Evolutionary conservation across 331 rosid species (phyloP), one percentile per base, ranked within the genome.

Genomic region (Malus hybrid): DNA sequence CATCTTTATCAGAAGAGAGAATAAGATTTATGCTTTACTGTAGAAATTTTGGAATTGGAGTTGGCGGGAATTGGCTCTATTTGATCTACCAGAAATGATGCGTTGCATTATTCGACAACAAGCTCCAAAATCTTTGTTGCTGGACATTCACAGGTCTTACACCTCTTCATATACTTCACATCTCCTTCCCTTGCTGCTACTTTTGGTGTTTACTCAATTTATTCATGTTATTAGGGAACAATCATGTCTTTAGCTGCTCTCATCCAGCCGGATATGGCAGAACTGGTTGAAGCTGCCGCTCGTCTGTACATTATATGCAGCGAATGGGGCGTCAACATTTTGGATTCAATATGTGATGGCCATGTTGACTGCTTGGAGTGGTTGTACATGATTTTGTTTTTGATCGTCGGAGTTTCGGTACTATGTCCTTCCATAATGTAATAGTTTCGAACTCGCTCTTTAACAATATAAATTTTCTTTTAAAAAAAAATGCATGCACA

Each of bases 31-130:
- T 78, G 71, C 70, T 80, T 65, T 60, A 61, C 79, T 83, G 82
- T 81, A 94, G 98, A 80, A 87, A 1, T 94, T 90, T 84, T 91
- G 95, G 97, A 87, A 90, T 79, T 94, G 98, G 98, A 94, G 96
- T 88, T 88, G 96, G 96, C 87, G 90, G 81, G 98, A 94, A 50
- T 84, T 94, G 77, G 96, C 93, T 64, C 80, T 83, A 32, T 85
- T 79, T 80, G 95, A 88, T 81, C 83, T 90, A 75, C 84, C 86
- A 54, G 93, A 82, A 82, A 90, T 88, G 93, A 66, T 91, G 76
- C 50, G 77, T 80, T 86, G 84, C 83, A 79, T 88, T 77, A 84
- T 76, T 78, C 75, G 22, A 76, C 76, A 63, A 86, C 91, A 44
- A 83, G 84, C 76, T 67, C 88, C 72, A 94, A 90, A 89, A 77